Percentiles rank a stretch among this genome's conserved stretches.
These are phyloP conservation scores for Xerocomus amazonicus DNA, from an alignment of 1,284 basidiomycete species.

Conservation along the genomic window DNA sequence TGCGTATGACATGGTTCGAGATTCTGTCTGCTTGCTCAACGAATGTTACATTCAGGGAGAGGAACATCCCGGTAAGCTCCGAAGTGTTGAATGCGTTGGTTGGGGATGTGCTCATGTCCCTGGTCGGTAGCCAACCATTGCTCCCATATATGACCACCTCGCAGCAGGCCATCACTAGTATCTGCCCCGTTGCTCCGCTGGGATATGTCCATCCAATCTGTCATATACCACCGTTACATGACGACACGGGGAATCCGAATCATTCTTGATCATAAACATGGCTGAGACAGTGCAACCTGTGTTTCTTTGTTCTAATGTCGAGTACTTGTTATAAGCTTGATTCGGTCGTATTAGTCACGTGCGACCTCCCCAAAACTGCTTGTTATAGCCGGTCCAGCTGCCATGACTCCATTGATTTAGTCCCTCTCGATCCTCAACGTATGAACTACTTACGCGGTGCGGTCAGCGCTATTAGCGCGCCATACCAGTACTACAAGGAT, in stretches of 20 bases:
- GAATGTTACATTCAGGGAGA: conserved; percentile 50
- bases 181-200: background rate
- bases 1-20: conserved; percentile 39
- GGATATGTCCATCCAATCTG: background rate
- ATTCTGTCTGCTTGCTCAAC: conserved; percentile 16
- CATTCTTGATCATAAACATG: too few species aligned
- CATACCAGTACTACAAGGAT: conserved; percentile 84
- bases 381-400: conserved; percentile 12
- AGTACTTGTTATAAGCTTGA: too few species aligned
- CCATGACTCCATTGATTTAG: background rate
- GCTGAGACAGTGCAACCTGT: too few species aligned
- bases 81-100: background rate
- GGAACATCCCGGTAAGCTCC: conserved; percentile 63
- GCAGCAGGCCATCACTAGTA: conserved; percentile 32
- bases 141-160: conserved; percentile 32
- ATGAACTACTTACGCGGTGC: conserved; percentile 80
- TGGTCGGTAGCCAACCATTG: conserved; percentile 19
- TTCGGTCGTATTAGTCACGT: conserved; percentile 14
- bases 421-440: background rate
- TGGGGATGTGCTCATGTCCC: background rate
- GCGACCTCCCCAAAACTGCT: conserved; percentile 15
- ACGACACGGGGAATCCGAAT: too few species aligned
- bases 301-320: too few species aligned
- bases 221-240: too few species aligned
- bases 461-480: conserved; percentile 74